A percentile compares a stretch with the other conserved stretches of the same genome.
Conservation (phyloP, 352 stramenopile genomes). For the Globisporangium paddicum region DNA sequence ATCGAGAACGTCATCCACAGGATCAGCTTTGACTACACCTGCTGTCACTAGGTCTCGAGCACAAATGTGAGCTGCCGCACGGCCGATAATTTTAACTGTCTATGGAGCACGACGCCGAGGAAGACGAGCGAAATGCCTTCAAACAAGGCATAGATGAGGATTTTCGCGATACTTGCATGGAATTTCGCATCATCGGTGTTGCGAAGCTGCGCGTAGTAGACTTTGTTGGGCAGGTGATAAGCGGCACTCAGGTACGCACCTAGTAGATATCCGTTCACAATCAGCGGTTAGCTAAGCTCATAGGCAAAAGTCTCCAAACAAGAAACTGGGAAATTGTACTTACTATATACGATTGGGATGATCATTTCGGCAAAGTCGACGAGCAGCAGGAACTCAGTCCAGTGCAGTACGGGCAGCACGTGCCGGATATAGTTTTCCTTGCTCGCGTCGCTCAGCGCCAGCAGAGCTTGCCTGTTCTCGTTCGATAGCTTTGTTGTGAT, state of each 20-base stretch:
- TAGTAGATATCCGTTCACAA: neutral
- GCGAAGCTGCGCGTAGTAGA: conserved; percentile 3
- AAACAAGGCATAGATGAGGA: neutral
- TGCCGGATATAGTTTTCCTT: neutral
- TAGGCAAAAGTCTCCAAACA: neutral
- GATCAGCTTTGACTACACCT: conserved; percentile 7
- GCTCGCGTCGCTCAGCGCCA: neutral
- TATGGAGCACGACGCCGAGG: neutral
- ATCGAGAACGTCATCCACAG: conserved; percentile 5
- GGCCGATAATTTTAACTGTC: neutral
- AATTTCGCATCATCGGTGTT: neutral
- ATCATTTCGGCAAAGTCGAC: conserved; percentile 18
- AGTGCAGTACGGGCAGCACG: conserved; percentile 5
- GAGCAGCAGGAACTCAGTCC: conserved; percentile 18
- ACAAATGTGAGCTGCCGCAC: conserved; percentile 1
- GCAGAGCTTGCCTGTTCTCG: neutral
- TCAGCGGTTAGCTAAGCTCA: too few relatives aligned
- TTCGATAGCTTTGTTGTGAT: neutral
- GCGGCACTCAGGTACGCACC: neutral
- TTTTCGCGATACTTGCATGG: neutral
- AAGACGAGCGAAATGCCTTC: neutral
- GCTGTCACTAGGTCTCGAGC: conserved; percentile 6
- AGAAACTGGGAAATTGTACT: neutral
- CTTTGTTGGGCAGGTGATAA: neutral
- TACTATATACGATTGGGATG: conserved; percentile 20